Base-by-base conservation (phyloP, 2,329 filamentous ascomycete species). In the Chaetomiaceae sp. region DNA sequence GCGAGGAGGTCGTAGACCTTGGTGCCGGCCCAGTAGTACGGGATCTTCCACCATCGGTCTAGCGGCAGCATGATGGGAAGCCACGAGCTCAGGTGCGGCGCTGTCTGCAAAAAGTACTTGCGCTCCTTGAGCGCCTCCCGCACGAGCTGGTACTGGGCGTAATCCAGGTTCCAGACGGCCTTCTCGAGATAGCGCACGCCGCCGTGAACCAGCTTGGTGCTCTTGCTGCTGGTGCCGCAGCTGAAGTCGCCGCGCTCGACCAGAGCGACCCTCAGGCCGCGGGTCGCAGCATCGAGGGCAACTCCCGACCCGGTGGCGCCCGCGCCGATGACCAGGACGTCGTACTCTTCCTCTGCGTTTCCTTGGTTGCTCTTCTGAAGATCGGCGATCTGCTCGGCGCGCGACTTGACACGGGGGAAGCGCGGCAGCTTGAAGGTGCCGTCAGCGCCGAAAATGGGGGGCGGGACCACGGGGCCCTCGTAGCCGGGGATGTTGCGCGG, bases 171-270 rank as follows among this genome's bases (percentile, higher is more conserved):
- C 82, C 83, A 88, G 40, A 93, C 81, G 45, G 86, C 86, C 72
- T 93, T 93, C 65, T 93, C 87, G 48, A 93, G 73, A 63, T 91
- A 93, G 55, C 86, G 79, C 49, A 93, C 87, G 60, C 86, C 86
- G 56, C 86, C 86, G 66, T 93, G 86, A 15, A 93, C 87, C 43
- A 93, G 74, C 68, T 93, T 93, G 39, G 86, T 93, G 69, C 84
- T 89, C 71, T 91, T 91, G 65, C 84, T 88, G 70, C 84, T 89
- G 33, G 86, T 91, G 24, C 87, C 86, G 52, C 83, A 77, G 57
- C 83, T 83, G 64, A 91, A 93, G 66, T 93, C 86, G 64, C 91
- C 87, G 51, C 86, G 76, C 68, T 93, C 86, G 14, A 93, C 84
- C 41, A 90, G 68, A 11, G 87, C 86, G 49, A 93, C 86, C 67